Conservation (phyloP, 768 basidiomycete genomes). For the Suillus alpinus region DNA sequence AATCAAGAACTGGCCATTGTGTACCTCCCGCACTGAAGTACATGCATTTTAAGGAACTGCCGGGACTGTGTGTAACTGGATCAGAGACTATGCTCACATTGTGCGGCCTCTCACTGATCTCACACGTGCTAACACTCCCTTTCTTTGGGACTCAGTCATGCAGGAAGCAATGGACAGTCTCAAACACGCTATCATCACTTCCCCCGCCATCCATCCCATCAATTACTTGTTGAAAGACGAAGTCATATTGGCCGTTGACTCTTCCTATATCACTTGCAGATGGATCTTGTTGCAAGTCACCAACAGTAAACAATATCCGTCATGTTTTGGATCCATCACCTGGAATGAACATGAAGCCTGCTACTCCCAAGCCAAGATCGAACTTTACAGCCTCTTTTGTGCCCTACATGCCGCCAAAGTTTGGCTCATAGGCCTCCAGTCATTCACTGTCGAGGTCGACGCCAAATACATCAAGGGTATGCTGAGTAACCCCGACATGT, state of each 20-base stretch:
- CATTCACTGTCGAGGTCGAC: accelerated
- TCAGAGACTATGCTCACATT: not conserved
- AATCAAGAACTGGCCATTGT: too few relatives aligned
- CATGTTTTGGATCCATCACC: not conserved
- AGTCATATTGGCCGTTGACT: not conserved
- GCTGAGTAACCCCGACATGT: not conserved
- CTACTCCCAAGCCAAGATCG: not conserved
- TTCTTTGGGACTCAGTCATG: accelerated
- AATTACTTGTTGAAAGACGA: accelerated
- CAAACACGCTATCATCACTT: not conserved
- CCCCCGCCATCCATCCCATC: not conserved
- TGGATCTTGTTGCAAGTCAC: not conserved
- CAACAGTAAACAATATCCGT: accelerated
- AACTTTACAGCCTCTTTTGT: not conserved
- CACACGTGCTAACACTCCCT: not conserved
- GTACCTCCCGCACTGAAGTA: too few relatives aligned
- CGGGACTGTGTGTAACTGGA: not conserved
- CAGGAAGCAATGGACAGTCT: not conserved
- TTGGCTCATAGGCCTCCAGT: not conserved
- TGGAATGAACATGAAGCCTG: not conserved
- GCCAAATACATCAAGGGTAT: not conserved
- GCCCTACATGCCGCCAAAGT: not conserved
- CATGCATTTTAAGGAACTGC: too few relatives aligned
- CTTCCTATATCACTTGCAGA: not conserved
- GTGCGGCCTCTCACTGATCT: accelerated